Base-by-base conservation (phyloP, 2,329 filamentous ascomycete species). In the Apiospora pterosperma region DNA sequence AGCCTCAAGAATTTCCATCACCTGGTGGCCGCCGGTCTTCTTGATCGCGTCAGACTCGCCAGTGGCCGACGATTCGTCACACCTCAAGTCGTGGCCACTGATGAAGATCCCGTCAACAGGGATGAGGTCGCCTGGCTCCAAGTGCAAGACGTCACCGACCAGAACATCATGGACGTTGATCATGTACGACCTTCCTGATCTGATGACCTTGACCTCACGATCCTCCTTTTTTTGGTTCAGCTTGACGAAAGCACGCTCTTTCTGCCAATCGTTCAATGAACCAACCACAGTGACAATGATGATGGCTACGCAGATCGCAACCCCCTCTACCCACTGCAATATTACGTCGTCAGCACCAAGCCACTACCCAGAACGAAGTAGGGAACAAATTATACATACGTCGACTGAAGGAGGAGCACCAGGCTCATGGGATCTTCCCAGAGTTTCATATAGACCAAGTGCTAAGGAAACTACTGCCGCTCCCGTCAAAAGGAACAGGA, bases 31-130 rank as follows among this genome's bases (percentile, higher is more conserved):
- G 4, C 80, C 75, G 0, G 82, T 86, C 77, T 91, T 91, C 75
- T 87, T 88, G 77, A 91, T 85, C 59, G 87, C 84, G 69, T 91
- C 88, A 2, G 88, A 90, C 77, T 92, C 89, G 63, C 89, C 89
- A 14, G 89, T 92, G 1, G 87, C 86, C 6, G 88, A 90, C 8
- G 88, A 90, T 74, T 92, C 89, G 70, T 91, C 89, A 69, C 88
- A 91, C 72, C 87, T 88, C 66, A 91, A 76, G 44, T 86, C 86
- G 67, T 90, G 85, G 1, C 88, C 88, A 12, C 81, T 78, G 67
- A 91, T 86, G 65, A 90, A 83, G 48, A 91, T 80, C 2, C 89
- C 89, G 70, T 92, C 89, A 3, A 87, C 88, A 0, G 89, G 88
- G 58, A 90, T 81, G 58, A 90, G 81, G 70, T 92, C 88, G 65